Evolutionary conservation across 2,329 filamentous ascomycete species (phyloP), one percentile per base, ranked within the genome.

Genomic region (Ophiostoma ulmi): DNA sequence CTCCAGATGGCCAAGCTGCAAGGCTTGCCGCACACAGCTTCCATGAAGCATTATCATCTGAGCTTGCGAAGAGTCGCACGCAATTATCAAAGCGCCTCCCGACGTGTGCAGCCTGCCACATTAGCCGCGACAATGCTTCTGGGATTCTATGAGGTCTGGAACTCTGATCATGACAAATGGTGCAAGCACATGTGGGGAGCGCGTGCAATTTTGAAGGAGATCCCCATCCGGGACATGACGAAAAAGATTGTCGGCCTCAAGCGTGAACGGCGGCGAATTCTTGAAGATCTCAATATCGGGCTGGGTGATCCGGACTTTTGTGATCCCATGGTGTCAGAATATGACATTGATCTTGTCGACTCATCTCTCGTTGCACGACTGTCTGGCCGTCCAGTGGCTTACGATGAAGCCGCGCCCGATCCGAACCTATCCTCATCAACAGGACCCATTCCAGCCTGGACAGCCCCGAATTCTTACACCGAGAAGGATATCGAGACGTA

Each of bases 131-230:
- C 92, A 0, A 83, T 97, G 48, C 82, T 98, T 8, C 84, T 99
- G 8, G 92, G 90, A 0, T 98, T 93, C 78, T 98, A 97, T 76
- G 95, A 98, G 78, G 92, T 97, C 22, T 95, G 94, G 89, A 91
- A 91, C 48, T 94, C 93, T 31, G 94, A 99, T 75, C 94, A 98
- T 76, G 89, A 91, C 70, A 97, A 97, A 78, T 99, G 95, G 95
- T 95, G 92, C 76, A 94, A 91, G 73, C 95, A 98, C 80, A 83
- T 98, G 52, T 88, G 92, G 67, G 95, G 95, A 14, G 92, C 93
- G 11, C 89, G 90, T 58, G 90, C 94, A 73, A 84, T 98, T 39
- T 85, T 98, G 36, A 86, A 87, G 69, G 94, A 98, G 77, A 91
- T 96, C 61, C 90, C 95, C 68, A 91, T 93, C 72, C 85, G 85